Conservation (phyloP, 1,284 basidiomycete species). For the Mycena sp. region DNA sequence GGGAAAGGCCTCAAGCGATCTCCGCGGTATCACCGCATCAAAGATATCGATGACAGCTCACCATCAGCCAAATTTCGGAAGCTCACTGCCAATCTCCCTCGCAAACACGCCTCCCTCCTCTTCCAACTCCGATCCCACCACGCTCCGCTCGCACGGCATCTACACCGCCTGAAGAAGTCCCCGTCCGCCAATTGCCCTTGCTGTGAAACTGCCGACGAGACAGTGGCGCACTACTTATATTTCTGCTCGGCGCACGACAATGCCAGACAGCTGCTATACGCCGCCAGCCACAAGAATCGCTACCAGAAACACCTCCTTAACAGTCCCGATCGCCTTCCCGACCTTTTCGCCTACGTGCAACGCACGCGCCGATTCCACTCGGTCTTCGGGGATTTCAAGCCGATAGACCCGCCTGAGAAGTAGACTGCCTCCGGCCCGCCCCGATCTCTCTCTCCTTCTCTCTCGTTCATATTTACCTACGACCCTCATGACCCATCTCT, state of each 20-base stretch:
- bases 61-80: neutral
- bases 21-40: neutral
- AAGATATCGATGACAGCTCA: neutral
- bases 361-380: no score
- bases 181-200: neutral
- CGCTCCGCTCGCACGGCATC: slow-evolving; percentile 4
- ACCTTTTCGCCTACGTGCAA: no score
- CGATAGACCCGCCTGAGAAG: no score
- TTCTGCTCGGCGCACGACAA: neutral
- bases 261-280: neutral
- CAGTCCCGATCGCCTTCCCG: no score
- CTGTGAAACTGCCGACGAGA: slow-evolving; percentile 6
- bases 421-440: no score
- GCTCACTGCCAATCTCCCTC: neutral
- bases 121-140: slow-evolving; percentile 14
- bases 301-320: neutral
- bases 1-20: neutral
- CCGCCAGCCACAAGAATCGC: neutral
- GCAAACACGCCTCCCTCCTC: slow-evolving; percentile 13
- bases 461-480: no score
- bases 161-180: neutral
- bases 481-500: no score
- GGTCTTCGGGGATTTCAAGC: no score
- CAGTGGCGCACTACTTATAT: slow-evolving; percentile 4
- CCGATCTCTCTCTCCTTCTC: no score